Evolutionary conservation across 139 green algal genomes (phyloP).

Genomic region (Diplosphaera chodatii): DNA sequence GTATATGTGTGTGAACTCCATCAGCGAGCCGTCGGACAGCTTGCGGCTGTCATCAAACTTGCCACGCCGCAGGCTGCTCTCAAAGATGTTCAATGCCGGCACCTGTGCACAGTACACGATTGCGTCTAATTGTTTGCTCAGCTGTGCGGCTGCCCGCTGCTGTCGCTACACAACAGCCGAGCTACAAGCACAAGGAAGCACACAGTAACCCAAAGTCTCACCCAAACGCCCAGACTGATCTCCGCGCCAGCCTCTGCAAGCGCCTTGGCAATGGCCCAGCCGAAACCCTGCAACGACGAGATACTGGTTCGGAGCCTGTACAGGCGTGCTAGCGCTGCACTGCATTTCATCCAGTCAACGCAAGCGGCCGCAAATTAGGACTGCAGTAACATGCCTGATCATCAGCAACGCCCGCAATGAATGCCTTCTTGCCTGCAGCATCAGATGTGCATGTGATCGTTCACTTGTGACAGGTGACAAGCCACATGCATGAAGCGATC

Average conservation of each 20-base stretch:
- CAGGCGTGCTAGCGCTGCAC: too few species aligned
- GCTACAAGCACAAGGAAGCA: too few species aligned
- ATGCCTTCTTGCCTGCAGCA: conserved; percentile 90
- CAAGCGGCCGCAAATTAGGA: conserved; percentile 20
- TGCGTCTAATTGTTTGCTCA: too few species aligned
- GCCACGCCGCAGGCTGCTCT: conserved; percentile 76
- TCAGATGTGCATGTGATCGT: not conserved
- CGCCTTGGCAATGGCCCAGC: conserved; percentile 94
- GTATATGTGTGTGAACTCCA: conserved; percentile 95
- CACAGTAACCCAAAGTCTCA: too few species aligned
- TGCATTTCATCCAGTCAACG: not conserved
- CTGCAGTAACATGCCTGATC: too few species aligned
- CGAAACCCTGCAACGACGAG: conserved; percentile 70
- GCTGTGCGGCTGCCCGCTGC: too few species aligned
- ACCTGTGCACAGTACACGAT: conserved; percentile 41
- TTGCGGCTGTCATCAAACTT: conserved; percentile 95
- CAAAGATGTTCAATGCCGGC: conserved; percentile 95
- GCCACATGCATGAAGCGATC: not conserved
- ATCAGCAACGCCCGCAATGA: conserved; percentile 97
- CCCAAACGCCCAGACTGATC: conserved; percentile 96
- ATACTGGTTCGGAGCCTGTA: too few species aligned
- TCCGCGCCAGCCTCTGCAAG: conserved; percentile 91
- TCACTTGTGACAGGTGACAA: not conserved
- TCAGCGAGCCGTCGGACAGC: conserved; percentile 82
- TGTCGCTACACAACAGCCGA: too few species aligned